Conservation (phyloP, 2,329 filamentous ascomycete species). For the Colletotrichum lentis region DNA sequence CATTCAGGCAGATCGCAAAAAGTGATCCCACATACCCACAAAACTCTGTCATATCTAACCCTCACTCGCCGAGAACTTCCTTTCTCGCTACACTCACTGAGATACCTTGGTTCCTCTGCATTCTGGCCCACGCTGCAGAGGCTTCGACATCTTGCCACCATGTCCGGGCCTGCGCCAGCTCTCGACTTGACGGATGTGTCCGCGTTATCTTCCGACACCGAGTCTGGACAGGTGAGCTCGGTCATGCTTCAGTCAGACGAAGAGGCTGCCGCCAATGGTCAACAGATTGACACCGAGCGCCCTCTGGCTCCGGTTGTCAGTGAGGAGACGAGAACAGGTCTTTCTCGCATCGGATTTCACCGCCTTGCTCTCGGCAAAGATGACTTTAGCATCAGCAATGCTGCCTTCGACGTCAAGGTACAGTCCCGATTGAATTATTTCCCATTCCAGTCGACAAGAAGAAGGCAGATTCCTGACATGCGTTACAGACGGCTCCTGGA, state of each 20-base stretch:
- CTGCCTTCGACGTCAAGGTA: slow-evolving; percentile 20
- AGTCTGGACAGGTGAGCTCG: background rate
- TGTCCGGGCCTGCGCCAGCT: background rate
- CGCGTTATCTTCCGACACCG: background rate
- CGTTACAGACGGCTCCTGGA: slow-evolving; percentile 13
- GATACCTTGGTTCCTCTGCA: background rate
- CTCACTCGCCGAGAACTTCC: background rate
- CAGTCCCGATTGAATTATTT: too few species aligned
- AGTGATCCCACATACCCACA: background rate
- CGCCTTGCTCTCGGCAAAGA: background rate
- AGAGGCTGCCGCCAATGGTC: background rate
- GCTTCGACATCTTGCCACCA: background rate
- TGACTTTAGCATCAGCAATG: slow-evolving; percentile 1
- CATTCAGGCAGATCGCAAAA: background rate
- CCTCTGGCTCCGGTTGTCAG: background rate
- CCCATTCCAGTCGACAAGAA: background rate
- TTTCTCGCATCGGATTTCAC: background rate
- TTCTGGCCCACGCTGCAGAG: too few species aligned
- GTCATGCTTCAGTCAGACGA: background rate
- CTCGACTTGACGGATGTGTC: background rate
- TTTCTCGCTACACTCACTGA: background rate
- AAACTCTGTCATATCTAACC: background rate
- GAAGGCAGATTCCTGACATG: background rate
- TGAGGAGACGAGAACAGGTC: background rate
- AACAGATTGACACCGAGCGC: background rate